Evolutionary conservation across 2,329 filamentous ascomycete genomes (phyloP), one percentile per base, ranked within the genome.

Genomic region (Aspergillus intermedius): DNA sequence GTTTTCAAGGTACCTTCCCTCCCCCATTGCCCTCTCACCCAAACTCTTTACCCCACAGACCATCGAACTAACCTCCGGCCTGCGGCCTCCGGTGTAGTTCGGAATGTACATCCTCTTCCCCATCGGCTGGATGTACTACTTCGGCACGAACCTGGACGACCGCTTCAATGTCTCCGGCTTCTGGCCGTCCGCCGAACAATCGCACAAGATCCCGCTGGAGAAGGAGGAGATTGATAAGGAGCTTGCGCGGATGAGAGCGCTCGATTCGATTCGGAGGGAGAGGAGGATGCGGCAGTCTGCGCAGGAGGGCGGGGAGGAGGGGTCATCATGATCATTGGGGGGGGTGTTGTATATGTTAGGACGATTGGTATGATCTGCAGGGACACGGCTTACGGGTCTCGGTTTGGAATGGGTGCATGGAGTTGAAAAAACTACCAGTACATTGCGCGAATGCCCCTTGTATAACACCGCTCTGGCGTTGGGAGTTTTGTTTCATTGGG

Each of bases 41-140:
- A 8, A 22, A 22, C 30, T n/a, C 3, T n/a, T 21, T 15, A 45
- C 10, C 10, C 25, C 42, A 22, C 5, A 8, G 34, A 17, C 12
- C 41, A 37, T 37, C 44, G 51, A 51, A 47, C 15, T 42, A 23
- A 19, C 32, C 19, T 12, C 40, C n/a, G 37, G 25, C 25, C 25
- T 28, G 8, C 25, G 25, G 25, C 21, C 19, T 35, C 12, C 12
- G 32, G 5, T 15, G 5, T 15, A 96, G 91, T 98, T 98, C 71
- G 91, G 91, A 75, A 88, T 94, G 80, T 98, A 98, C 76, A 85
- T 98, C 75, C 86, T 96, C 80, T 98, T 98, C 74, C 93, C 93
- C 15, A 97, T 98, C 63, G 90, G 88, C 61, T 91, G 93, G 77
- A 98, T 98, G 93, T 97, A 94, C 79, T 98, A 98, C 77, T 98